Conservation (phyloP, 257 asterid genomes). For the Solanum pennellii region DNA sequence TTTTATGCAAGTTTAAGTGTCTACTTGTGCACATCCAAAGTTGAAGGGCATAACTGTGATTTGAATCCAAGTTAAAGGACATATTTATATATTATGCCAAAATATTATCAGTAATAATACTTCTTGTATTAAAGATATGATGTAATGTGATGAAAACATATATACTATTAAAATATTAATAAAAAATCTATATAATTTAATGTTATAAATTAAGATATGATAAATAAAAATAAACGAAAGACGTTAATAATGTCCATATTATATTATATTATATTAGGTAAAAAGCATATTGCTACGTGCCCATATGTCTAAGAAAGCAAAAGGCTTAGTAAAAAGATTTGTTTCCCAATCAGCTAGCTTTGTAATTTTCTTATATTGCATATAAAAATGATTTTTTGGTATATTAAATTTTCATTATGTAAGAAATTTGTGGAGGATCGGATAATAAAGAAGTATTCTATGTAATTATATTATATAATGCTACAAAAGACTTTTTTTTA, state of each 20-base stretch:
- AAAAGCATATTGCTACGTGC: not conserved
- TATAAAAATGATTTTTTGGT: too few relatives aligned
- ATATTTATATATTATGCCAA: not conserved
- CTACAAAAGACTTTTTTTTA: too few relatives aligned
- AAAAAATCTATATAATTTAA: not conserved
- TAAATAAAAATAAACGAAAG: not conserved
- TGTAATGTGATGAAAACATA: not conserved
- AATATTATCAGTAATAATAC: not conserved
- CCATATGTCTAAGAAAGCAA: not conserved
- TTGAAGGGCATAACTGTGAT: too few relatives aligned
- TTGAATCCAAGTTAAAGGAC: accelerated
- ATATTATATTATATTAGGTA: not conserved
- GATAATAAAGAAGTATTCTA: too few relatives aligned
- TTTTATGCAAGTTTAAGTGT: too few relatives aligned
- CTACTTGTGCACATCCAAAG: too few relatives aligned
- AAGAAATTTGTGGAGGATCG: not conserved
- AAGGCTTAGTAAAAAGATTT: not conserved
- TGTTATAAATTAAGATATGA: not conserved
- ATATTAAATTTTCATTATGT: too few relatives aligned
- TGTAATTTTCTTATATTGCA: not conserved
- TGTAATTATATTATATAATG: too few relatives aligned
- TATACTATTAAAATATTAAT: not conserved
- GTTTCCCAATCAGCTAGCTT: not conserved
- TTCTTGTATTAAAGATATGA: not conserved
- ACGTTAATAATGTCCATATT: not conserved